Evolutionary conservation across 345 rosid species (phyloP).

Genomic region (Geranium rotundifolium): DNA sequence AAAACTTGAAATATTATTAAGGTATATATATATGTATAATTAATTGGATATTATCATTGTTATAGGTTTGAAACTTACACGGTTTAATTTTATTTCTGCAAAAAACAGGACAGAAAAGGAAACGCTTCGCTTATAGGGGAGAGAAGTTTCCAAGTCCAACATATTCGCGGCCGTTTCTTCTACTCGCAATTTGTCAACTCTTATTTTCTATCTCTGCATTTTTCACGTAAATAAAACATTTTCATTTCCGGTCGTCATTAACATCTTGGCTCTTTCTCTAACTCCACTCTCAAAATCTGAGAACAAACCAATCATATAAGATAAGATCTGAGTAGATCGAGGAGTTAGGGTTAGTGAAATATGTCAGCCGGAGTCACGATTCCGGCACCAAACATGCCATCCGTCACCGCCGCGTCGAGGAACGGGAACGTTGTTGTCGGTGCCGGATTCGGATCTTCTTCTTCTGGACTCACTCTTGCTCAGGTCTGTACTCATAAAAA

Average conservation of each 20-base stretch:
- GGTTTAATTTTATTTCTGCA: not conserved
- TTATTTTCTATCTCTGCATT: conserved; percentile 1
- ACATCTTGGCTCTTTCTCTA: conserved; percentile 3
- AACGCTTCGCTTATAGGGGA: not conserved
- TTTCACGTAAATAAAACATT: conserved; percentile 10
- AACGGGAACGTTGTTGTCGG: conserved; percentile 18
- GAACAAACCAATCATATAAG: not conserved
- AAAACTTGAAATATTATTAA: too few relatives aligned
- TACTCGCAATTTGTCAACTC: conserved; percentile 17
- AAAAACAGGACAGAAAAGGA: not conserved
- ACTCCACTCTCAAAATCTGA: not conserved
- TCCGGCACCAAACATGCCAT: conserved; percentile 49
- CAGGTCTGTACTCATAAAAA: conserved; percentile 28
- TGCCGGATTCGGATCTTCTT: conserved; percentile 40
- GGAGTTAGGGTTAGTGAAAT: conserved; percentile 17
- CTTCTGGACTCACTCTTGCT: conserved; percentile 36
- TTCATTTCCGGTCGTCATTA: conserved; percentile 6
- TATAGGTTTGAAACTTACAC: too few relatives aligned
- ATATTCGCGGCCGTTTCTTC: not conserved
- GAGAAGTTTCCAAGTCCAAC: not conserved
- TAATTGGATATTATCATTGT: too few relatives aligned
- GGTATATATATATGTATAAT: too few relatives aligned
- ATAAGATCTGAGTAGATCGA: not conserved
- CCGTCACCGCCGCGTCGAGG: conserved; percentile 25
- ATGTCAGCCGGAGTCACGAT: conserved; percentile 57